Evolutionary conservation across 2,329 filamentous ascomycete species (phyloP).

Genomic region (Ustulina deusta): DNA sequence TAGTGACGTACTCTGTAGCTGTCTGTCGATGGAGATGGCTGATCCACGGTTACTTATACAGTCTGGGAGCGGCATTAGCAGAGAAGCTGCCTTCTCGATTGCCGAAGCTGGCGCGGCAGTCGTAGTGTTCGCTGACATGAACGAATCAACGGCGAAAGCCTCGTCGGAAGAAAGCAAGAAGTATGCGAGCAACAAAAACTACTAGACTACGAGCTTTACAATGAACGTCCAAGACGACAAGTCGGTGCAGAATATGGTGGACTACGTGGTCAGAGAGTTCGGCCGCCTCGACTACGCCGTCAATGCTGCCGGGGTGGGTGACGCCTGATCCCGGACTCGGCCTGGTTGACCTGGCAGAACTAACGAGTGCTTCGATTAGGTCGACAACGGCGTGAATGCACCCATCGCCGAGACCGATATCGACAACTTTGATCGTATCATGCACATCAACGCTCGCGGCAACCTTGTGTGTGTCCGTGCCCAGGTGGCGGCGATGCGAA

Average conservation of each 20-base stretch:
- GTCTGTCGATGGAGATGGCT: too few species aligned
- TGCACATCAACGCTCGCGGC: constrained; percentile 42
- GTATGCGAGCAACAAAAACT: too few species aligned
- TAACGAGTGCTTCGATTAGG: constrained; percentile 8
- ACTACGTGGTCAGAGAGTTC: constrained; percentile 39
- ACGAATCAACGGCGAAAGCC: too few species aligned
- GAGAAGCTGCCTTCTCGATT: too few species aligned
- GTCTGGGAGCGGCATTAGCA: too few species aligned
- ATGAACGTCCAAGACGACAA: constrained; percentile 40
- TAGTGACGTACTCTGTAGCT: too few species aligned
- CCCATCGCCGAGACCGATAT: constrained; percentile 38
- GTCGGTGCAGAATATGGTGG: constrained; percentile 40
- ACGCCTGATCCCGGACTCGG: background rate
- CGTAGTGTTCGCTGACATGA: too few species aligned
- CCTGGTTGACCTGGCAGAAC: background rate
- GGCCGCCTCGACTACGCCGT: constrained; percentile 43
- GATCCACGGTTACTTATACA: too few species aligned
- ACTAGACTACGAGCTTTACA: constrained; percentile 24
- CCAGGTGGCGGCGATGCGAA: constrained; percentile 36
- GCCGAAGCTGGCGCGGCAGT: too few species aligned
- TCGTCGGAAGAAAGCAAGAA: too few species aligned
- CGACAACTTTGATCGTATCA: constrained; percentile 41
- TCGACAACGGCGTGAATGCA: constrained; percentile 37
- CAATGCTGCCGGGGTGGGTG: constrained; percentile 41
- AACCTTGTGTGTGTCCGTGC: constrained; percentile 39